Evolutionary conservation across 2,329 filamentous ascomycete species (phyloP).

Genomic region (Lasiodiplodia hormozganensis): DNA sequence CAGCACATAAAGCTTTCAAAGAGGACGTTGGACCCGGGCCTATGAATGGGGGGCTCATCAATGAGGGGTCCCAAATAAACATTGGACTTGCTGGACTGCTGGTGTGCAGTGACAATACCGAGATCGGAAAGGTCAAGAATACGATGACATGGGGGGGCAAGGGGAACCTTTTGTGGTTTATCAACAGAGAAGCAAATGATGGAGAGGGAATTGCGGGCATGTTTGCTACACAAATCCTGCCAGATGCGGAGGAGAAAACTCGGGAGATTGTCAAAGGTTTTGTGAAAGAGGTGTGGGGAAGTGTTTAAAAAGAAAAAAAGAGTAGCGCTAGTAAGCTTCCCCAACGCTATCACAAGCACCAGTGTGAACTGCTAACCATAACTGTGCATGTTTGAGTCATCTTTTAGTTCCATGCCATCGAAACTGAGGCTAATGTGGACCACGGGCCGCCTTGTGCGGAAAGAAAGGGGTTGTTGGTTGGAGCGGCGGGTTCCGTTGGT

Average conservation of each 20-base stretch:
- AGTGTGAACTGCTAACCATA: too few relatives aligned
- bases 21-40: conserved; percentile 33
- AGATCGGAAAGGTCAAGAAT: conserved; percentile 29
- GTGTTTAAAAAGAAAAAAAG: background rate
- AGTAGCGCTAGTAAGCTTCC: background rate
- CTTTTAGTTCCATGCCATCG: too few relatives aligned
- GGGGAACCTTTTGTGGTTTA: conserved; percentile 43
- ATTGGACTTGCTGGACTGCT: conserved; percentile 43
- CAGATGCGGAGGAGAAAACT: background rate
- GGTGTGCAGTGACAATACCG: conserved; percentile 8
- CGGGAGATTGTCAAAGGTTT: background rate
- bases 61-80: conserved; percentile 32
- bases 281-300: background rate
- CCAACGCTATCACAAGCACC: too few relatives aligned
- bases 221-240: background rate
- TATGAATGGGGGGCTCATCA: conserved; percentile 30
- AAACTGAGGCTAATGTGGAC: too few relatives aligned
- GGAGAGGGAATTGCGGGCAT: background rate
- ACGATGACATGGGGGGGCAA: conserved; percentile 41
- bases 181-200: background rate
- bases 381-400: too few relatives aligned
- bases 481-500: too few relatives aligned
- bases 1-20: conserved; percentile 18
- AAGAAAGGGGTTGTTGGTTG: too few relatives aligned
- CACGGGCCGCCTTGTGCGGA: too few relatives aligned